Evolutionary conservation across 2,329 filamentous ascomycete species (phyloP).

Genomic region (Aspergillus nomiae): DNA sequence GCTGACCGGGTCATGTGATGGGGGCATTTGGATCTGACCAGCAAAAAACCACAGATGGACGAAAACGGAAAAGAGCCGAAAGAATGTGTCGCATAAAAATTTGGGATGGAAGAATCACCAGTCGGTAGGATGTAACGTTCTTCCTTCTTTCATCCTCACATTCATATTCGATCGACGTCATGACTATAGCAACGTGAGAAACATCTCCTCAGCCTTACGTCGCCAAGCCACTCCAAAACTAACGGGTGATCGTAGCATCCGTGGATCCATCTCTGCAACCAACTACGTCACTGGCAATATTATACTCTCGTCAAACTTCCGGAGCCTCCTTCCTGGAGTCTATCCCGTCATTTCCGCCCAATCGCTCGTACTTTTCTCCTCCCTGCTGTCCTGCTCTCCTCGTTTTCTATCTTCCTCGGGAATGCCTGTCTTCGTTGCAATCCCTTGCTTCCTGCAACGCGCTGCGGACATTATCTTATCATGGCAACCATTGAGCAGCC

Average conservation of each 20-base stretch:
- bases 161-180: slow-evolving; percentile 10
- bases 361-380: slow-evolving; percentile 9
- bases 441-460: slow-evolving; percentile 12
- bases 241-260: slow-evolving; percentile 15
- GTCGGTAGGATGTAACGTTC: slow-evolving; percentile 7
- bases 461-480: slow-evolving; percentile 17
- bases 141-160: not conserved
- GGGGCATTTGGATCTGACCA: not conserved
- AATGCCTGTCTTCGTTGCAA: slow-evolving; percentile 21
- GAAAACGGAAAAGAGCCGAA: slow-evolving; percentile 11
- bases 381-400: slow-evolving; percentile 9
- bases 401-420: slow-evolving; percentile 11
- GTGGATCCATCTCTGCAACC: slow-evolving; percentile 27
- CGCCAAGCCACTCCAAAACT: slow-evolving; percentile 8
- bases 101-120: not conserved
- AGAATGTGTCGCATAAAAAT: not conserved
- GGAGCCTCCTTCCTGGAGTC: slow-evolving; percentile 19
- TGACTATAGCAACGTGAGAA: slow-evolving; percentile 21
- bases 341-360: slow-evolving; percentile 9
- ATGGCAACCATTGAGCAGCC: slow-evolving; percentile 37
- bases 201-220: slow-evolving; percentile 1
- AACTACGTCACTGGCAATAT: slow-evolving; percentile 34
- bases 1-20: not conserved
- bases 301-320: slow-evolving; percentile 26
- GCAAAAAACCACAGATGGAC: not conserved